Evolutionary conservation across 169 alveolate genomes (phyloP), one percentile per base, ranked within the genome.

Genomic region (Eimeria sp.): DNA sequence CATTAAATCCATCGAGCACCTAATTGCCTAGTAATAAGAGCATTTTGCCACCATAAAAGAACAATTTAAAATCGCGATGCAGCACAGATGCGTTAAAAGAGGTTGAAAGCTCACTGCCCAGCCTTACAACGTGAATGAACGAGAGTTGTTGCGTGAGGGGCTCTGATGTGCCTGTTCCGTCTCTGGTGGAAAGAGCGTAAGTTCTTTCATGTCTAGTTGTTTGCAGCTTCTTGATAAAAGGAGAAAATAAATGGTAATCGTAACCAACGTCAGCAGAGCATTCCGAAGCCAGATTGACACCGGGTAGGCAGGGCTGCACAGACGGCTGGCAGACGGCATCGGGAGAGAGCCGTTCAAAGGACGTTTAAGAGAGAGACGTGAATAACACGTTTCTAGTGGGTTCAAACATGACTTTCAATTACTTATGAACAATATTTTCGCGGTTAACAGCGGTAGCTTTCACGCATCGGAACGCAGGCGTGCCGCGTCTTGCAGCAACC

Each of bases 401-500:
- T 49, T 49, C 45, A 22, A 47, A 80, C 58, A 47, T 80, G 1
- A 80, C 45, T 49, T 80, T 80, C 20, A 18, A 49, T 25, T 47
- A 22, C 7, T 47, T 80, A 11, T 40, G 58, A 47, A 49, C 20
- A 6, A 45, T 80, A 11, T 30, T 16, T 80, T 45, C 45, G 70
- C 11, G 20, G 6, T 30, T 22, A 18, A 14, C 65, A 51, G 57
- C 25, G 40, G 75, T 20, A 27, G 54, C 75, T 83, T 83, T 57
- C 57, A 30, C 57, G 91, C 47, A 83, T 83, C 91, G 91, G 91
- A 25, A 25, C 76, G 7, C 75, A 63, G 76, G 75, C 49, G 76
- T 83, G 72, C 91, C 76, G 76, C 75, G 91, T 83, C 76, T 83
- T 83, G 91, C 91, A 57, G 91, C 91, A 43, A 57, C 91, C 91